A percentile compares a stretch with the other conserved stretches of the same genome.
Conservation (phyloP, 345 rosid species). For the Pelargonium nanum region DNA sequence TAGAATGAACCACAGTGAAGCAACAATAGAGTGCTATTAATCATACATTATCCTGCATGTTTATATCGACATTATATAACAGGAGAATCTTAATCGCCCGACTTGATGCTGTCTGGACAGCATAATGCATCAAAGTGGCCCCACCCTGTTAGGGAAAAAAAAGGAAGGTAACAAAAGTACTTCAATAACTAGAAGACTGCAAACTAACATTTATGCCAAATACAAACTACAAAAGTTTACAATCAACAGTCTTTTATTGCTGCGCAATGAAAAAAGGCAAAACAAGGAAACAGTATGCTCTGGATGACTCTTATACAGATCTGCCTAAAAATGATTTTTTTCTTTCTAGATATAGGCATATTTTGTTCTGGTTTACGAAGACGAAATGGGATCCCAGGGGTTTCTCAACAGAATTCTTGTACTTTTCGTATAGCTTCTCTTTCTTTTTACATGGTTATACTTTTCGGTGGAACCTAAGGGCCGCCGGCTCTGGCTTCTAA, state of each 20-base stretch:
- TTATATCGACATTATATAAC: conserved; percentile 68
- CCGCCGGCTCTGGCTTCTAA: too few relatives aligned
- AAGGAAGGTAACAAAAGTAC: conserved; percentile 4
- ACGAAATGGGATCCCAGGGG: too few relatives aligned
- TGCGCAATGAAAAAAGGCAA: too few relatives aligned
- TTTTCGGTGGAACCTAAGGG: too few relatives aligned
- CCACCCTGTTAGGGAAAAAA: conserved; percentile 51
- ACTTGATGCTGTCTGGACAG: conserved; percentile 69
- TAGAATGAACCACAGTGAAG: not conserved
- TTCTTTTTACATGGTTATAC: too few relatives aligned
- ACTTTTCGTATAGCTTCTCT: too few relatives aligned
- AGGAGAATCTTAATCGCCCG: conserved; percentile 71
- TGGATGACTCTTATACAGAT: too few relatives aligned
- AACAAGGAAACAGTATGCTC: too few relatives aligned
- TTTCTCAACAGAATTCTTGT: too few relatives aligned
- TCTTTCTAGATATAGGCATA: too few relatives aligned
- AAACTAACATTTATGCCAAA: not conserved
- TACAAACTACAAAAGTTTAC: not conserved
- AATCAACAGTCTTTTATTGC: not conserved
- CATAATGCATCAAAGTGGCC: conserved; percentile 86
- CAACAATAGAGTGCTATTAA: conserved; percentile 4
- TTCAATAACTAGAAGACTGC: not conserved
- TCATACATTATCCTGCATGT: conserved; percentile 72
- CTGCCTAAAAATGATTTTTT: too few relatives aligned
- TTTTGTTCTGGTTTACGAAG: too few relatives aligned